Percentiles rank a stretch among this genome's conserved stretches.
These are phyloP conservation scores for Kluyveromyces sp. DNA, from an alignment of 1,139 yeast genomes.

Conservation along the genomic window DNA sequence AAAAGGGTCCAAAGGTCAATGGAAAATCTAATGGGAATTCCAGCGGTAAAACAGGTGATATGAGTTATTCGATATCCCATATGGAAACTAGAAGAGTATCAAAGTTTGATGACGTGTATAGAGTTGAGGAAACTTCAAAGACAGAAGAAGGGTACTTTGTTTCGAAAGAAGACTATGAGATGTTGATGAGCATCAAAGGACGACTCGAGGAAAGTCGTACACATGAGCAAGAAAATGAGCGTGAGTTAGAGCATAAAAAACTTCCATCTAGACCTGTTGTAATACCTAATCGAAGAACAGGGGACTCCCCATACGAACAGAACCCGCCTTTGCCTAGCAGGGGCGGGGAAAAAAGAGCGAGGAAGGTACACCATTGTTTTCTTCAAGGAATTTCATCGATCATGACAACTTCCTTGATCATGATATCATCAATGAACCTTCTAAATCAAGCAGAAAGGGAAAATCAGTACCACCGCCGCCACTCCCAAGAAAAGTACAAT, in stretches of 20 bases:
- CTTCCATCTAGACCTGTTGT: too few relatives aligned
- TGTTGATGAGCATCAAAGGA: slow-evolving; percentile 19
- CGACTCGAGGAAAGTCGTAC: neutral
- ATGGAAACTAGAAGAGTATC: slow-evolving; percentile 1
- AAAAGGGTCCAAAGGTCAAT: neutral
- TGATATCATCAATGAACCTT: neutral
- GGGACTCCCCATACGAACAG: too few relatives aligned
- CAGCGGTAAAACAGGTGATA: slow-evolving; percentile 2
- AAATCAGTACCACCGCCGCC: neutral
- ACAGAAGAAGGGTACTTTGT: slow-evolving; percentile 13
- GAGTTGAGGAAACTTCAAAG: neutral
- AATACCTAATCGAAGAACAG: too few relatives aligned
- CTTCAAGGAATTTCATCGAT: neutral
- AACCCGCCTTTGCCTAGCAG: too few relatives aligned
- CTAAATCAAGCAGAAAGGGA: neutral
- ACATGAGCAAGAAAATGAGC: neutral
- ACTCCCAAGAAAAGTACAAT: neutral
- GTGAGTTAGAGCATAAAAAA: too few relatives aligned
- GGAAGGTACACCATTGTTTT: neutral
- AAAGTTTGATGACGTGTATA: slow-evolving; percentile 5
- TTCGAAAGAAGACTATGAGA: slow-evolving; percentile 25
- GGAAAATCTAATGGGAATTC: neutral
- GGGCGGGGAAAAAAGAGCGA: neutral
- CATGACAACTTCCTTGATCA: neutral
- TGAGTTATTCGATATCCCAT: neutral